Evolutionary conservation across 225 moss, liverwort and hornwort genomes (phyloP).

Genomic region (Pseudoscleropodium purum): DNA sequence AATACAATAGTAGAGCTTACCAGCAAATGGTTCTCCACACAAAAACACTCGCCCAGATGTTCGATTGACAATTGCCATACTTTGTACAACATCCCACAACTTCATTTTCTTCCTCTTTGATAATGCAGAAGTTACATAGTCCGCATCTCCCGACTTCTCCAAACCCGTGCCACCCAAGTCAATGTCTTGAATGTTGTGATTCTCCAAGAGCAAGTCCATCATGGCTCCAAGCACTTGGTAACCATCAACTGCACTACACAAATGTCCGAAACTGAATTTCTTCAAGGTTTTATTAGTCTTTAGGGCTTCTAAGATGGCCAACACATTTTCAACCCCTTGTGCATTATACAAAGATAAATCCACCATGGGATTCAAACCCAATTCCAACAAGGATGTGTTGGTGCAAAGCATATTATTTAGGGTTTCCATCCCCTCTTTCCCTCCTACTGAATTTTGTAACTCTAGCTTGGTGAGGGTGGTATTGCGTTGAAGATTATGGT

Average conservation of each 20-base stretch:
- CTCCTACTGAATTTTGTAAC: fast-evolving
- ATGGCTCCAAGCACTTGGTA: not conserved
- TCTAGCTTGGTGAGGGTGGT: fast-evolving
- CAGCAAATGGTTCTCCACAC: not conserved
- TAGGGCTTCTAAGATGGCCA: not conserved
- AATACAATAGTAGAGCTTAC: not conserved
- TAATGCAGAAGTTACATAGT: not conserved
- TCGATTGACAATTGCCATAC: not conserved
- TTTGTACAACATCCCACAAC: not conserved
- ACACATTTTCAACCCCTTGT: not conserved
- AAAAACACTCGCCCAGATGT: not conserved
- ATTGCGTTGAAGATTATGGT: not conserved
- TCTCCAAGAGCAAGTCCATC: not conserved
- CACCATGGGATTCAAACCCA: fast-evolving
- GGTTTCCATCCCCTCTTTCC: not conserved
- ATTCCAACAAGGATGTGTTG: not conserved
- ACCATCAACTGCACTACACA: fast-evolving
- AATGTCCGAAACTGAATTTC: fast-evolving
- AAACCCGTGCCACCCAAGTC: fast-evolving
- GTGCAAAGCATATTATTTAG: not conserved
- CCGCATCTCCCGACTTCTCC: fast-evolving
- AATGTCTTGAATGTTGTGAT: not conserved
- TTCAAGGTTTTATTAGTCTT: not conserved
- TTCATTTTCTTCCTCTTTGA: not conserved
- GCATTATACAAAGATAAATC: not conserved